Base-by-base conservation (phyloP, 208 protist genomes). In the Crithidia fasciculata region DNA sequence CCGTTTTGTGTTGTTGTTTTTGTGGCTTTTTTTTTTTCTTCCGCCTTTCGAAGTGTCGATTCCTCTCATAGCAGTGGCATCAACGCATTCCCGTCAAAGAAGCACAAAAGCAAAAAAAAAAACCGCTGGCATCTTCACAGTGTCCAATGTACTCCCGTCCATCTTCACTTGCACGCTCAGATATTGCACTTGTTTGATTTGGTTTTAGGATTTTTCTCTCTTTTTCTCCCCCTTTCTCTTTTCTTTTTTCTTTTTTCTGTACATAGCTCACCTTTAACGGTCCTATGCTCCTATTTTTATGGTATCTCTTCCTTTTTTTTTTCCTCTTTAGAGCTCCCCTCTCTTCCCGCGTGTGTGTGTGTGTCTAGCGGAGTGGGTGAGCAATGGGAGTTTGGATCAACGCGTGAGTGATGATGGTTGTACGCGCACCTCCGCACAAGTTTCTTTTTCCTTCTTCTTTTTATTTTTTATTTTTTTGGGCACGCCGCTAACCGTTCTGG, bases 401-500 rank as follows among this genome's bases (percentile, higher is more conserved):
- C 28, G 28, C 28, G 28, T 28, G 28, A 28, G 28, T 28, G 28
- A 28, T 28, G 28, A 28, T 28, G 28, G 28, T 28, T 28, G 28
- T 28, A 28, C 28, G 28, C 28, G 28, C 28, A 28, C 28, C 28
- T 28, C 28, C 28, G 28, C 28, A 28, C 28, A 28, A 28, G 28
- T 28, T 28, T 28, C 28, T 28, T 61, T 61, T 44, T 9, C 0
- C 37, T 19, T 61, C 13, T 10, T 43, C 16, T 61, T 36, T 40
- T 61, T 44, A 44, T 44, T 61, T 16, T 44, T 16, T 16, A 15
- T 18, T 15, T 61, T 18, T n/a, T 55, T 39, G 9, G 54, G 39
- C 65, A 2, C 39, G 56, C 5, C 16, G 47, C 56, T 55, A 47
- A 16, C 62, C 13, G 3, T 75, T 65, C 57, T 40, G 18, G n/a